Base-by-base conservation (phyloP, 208 protist species). In the Leishmania braziliensis region DNA sequence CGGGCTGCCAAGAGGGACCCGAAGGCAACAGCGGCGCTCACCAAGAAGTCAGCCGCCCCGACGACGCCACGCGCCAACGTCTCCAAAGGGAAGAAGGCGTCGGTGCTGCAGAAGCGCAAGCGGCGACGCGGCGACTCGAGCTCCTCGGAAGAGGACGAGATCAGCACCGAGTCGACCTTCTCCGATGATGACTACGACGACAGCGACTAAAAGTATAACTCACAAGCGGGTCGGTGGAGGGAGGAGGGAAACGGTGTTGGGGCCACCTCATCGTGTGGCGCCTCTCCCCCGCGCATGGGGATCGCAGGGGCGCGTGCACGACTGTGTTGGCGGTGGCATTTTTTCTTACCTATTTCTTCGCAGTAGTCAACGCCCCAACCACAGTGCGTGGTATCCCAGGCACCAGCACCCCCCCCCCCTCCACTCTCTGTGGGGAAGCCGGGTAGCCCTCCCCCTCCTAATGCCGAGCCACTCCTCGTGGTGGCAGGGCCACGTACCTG, bases 141-240 rank as follows among this genome's bases (percentile, higher is more conserved):
- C 54, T 82, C 80, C 8, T 83, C 83, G 36, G 78, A 86, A 12
- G 83, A 85, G 26, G 75, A 89, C 5, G 79, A 80, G 20, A 50
- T 74, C 78, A 79, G 54, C 65, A 81, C 80, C 16, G 78, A 77
- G 60, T 81, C 79, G 18, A 75, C 76, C 23, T 84, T 86, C 66
- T 65, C 50, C 18, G 75, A 78, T 10, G 75, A 82, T 14, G 68
- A 73, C n/a, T 63, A 81, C 9, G 80, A 83, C 75, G 74, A 85
- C 75, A 83, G 77, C 65, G 75, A 84, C 54, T 83, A 82, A 54
- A 26, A n/a, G 39, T 20, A 26, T 29, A 18, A 23, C 46, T 26
- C 18, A 26, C 50, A 8, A 58, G 23, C 5, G 70, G 26, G 14
- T 23, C 5, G 10, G 23, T 54, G 9, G 48, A 26, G 4, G 14